phyloP scores from a whole-genome alignment of 2,329 filamentous ascomycete species.

The Talaromyces piceae region DNA sequence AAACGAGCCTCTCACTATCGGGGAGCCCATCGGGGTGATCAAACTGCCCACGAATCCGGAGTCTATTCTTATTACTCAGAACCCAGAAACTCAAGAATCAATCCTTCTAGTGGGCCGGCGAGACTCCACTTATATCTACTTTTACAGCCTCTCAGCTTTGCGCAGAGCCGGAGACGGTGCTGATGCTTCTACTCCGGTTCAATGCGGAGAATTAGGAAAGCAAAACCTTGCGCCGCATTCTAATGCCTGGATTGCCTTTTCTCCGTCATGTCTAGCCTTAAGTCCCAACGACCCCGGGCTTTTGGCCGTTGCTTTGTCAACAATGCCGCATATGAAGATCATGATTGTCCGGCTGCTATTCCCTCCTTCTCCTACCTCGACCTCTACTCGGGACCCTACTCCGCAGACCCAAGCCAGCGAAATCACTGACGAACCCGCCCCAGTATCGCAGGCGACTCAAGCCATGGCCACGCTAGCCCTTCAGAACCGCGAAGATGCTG shows the following conservation, averaged over 20 bases:
- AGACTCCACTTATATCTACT: constrained; percentile 54
- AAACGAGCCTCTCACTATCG: constrained; percentile 13
- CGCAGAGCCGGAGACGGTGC: neutral
- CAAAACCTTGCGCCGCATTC: constrained; percentile 57
- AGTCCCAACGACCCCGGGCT: constrained; percentile 49
- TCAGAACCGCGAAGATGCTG: constrained; percentile 51
- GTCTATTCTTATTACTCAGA: constrained; percentile 46
- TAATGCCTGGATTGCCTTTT: constrained; percentile 58
- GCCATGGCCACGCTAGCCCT: constrained; percentile 44
- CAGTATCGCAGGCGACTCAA: constrained; percentile 45
- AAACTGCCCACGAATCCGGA: constrained; percentile 48
- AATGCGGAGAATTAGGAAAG: constrained; percentile 42
- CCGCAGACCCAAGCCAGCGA: neutral
- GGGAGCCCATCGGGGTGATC: constrained; percentile 22
- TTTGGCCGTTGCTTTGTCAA: constrained; percentile 53
- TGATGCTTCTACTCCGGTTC: constrained; percentile 4
- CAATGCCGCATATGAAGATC: constrained; percentile 56
- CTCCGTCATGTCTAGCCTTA: constrained; percentile 50
- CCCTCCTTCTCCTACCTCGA: constrained; percentile 24
- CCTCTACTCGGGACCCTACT: neutral
- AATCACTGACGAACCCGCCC: constrained; percentile 5
- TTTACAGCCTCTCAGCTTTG: constrained; percentile 33
- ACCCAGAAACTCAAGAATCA: constrained; percentile 41
- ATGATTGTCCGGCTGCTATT: constrained; percentile 52
- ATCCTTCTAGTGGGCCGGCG: constrained; percentile 48